These are phyloP conservation scores for Pichia inconspicua DNA, from an alignment of 1,139 yeast genomes.

Conservation along the genomic window DNA sequence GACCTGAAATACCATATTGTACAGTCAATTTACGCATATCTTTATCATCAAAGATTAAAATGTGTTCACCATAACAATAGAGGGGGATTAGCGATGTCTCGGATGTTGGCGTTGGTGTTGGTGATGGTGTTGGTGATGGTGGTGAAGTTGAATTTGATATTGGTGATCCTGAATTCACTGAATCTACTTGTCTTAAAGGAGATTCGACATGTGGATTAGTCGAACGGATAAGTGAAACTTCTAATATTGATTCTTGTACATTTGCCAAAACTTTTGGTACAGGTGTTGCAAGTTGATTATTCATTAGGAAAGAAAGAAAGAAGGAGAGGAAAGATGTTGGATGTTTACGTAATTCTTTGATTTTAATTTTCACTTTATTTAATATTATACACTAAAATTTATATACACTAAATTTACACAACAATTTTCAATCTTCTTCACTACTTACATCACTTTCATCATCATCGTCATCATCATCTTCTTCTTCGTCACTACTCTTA, in stretches of 20 bases:
- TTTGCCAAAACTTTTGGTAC: not conserved
- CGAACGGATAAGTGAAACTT: too few species aligned
- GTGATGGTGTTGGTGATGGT: not conserved
- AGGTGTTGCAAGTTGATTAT: not conserved
- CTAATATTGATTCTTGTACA: not conserved
- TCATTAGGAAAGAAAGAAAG: not conserved
- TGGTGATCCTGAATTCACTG: too few species aligned
- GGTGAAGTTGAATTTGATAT: too few species aligned
- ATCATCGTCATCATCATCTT: conserved; percentile 44
- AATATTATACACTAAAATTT: conserved; percentile 9
- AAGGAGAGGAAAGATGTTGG: too few species aligned
- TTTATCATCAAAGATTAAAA: conserved; percentile 43
- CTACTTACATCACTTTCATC: conserved; percentile 13
- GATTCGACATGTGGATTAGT: too few species aligned
- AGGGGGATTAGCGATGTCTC: conserved; percentile 2
- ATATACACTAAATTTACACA: not conserved
- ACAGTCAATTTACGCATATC: conserved; percentile 47
- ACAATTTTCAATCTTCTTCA: conserved; percentile 14
- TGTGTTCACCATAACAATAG: conserved; percentile 37
- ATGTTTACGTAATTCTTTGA: too few species aligned
- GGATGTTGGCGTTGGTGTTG: not conserved
- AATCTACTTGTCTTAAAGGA: too few species aligned
- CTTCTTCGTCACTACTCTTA: conserved; percentile 38
- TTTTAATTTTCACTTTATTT: not conserved
- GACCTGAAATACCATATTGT: conserved; percentile 55